phyloP scores from a whole-genome alignment of 768 basidiomycete species.

The Lactarius quietus region DNA sequence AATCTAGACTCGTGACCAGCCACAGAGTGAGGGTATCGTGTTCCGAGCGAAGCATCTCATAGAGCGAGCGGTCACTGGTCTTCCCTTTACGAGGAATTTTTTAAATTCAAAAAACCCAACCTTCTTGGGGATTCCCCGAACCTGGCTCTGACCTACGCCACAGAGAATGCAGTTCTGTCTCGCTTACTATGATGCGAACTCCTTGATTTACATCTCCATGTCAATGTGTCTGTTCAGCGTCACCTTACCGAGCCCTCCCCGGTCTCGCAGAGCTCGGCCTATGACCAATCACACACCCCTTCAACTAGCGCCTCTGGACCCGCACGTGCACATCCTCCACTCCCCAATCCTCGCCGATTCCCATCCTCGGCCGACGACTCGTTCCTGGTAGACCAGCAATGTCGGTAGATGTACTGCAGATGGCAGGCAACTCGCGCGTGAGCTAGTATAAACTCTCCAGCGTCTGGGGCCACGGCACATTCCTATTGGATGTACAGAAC shows the following conservation, averaged over 20 bases:
- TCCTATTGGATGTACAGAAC: slow-evolving; percentile 86
- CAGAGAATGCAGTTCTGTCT: slow-evolving; percentile 96
- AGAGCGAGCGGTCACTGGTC: too few species aligned
- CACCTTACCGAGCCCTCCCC: slow-evolving; percentile 80
- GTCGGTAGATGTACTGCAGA: slow-evolving; percentile 87
- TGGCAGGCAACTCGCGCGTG: slow-evolving; percentile 85
- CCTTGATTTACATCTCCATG: slow-evolving; percentile 96
- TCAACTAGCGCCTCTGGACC: slow-evolving; percentile 27
- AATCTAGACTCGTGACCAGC: too few species aligned
- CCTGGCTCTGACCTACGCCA: neutral
- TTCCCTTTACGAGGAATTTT: too few species aligned
- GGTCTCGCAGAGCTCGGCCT: slow-evolving; percentile 69
- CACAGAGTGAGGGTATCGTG: too few species aligned
- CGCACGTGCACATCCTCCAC: slow-evolving; percentile 69
- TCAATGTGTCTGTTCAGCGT: slow-evolving; percentile 99
- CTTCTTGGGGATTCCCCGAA: too few species aligned
- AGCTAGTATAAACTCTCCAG: slow-evolving; percentile 97
- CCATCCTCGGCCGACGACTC: slow-evolving; percentile 92
- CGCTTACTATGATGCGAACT: slow-evolving; percentile 99
- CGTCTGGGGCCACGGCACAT: slow-evolving; percentile 99
- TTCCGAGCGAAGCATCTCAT: too few species aligned
- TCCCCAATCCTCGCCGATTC: slow-evolving; percentile 66
- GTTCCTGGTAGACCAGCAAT: slow-evolving; percentile 95
- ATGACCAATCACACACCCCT: slow-evolving; percentile 31
- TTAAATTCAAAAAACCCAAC: too few species aligned